Conservation (phyloP, 441 rosid genomes). For the Adansonia madagascariensis region DNA sequence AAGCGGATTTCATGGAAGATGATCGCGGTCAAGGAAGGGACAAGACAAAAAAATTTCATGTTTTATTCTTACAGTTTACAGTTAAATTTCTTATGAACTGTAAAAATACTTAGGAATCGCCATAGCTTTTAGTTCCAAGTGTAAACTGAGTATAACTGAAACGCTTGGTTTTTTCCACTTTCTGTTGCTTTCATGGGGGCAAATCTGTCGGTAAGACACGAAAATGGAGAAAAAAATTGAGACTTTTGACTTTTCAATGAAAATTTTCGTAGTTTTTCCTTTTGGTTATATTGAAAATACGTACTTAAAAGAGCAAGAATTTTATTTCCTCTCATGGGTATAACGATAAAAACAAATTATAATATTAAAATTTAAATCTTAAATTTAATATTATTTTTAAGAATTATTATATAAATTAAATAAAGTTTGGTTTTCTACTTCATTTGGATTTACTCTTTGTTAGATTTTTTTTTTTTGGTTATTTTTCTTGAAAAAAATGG, state of each 20-base stretch:
- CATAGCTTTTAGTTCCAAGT: neutral
- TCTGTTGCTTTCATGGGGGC: constrained; percentile 8
- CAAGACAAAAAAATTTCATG: neutral
- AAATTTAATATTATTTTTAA: too few species aligned
- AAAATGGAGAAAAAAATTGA: neutral
- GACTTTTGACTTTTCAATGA: neutral
- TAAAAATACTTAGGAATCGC: neutral
- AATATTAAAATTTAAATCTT: too few species aligned
- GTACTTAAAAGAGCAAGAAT: too few species aligned
- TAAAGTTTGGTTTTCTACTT: too few species aligned
- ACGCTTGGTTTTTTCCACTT: constrained; percentile 15
- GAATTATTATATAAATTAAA: too few species aligned
- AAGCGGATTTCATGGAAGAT: neutral
- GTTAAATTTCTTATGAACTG: neutral
- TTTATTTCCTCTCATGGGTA: too few species aligned
- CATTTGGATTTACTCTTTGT: too few species aligned
- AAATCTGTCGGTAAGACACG: constrained; percentile 1
- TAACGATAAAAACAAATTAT: too few species aligned
- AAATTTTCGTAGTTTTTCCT: too few species aligned
- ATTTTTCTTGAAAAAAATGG: too few species aligned
- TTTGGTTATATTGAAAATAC: neutral
- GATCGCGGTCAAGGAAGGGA: neutral
- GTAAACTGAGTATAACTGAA: neutral
- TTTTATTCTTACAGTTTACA: neutral
- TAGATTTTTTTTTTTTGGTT: neutral